These are phyloP conservation scores for Mycena epipterygia DNA, from an alignment of 768 basidiomycete genomes.

Conservation along the genomic window DNA sequence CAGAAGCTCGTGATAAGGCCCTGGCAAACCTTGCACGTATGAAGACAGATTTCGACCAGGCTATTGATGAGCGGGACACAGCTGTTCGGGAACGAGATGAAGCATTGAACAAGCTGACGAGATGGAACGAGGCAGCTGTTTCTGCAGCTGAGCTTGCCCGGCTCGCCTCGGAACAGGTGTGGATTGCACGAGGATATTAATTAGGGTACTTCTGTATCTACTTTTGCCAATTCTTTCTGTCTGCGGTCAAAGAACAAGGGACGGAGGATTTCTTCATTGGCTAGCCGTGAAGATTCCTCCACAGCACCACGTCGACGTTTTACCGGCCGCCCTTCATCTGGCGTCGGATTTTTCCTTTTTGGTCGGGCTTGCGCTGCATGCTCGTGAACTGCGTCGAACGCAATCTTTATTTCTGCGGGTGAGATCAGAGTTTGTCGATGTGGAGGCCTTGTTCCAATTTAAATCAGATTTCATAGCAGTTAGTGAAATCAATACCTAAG, in stretches of 20 bases:
- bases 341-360: neutral
- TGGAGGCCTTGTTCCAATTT: neutral
- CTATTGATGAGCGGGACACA: neutral
- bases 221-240: neutral
- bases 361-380: neutral
- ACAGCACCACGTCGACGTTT: constrained; percentile 9
- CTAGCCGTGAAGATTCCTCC: neutral
- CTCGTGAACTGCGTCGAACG: constrained; percentile 1
- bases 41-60: neutral
- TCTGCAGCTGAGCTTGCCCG: neutral
- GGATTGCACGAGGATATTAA: neutral
- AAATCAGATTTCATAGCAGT: neutral
- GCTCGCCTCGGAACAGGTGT: neutral
- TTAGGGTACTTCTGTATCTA: neutral
- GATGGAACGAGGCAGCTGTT: neutral
- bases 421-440: neutral
- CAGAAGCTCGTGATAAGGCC: neutral
- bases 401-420: neutral
- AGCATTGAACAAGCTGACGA: neutral
- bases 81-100: neutral
- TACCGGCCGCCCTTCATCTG: neutral
- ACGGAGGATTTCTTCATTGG: neutral
- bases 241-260: constrained; percentile 4
- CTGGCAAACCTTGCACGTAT: neutral
- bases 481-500: neutral